A percentile compares a stretch with the other conserved stretches of the same genome.
Conservation (phyloP, 2,329 filamentous ascomycete genomes). For the Chaetomiaceae sp. region DNA sequence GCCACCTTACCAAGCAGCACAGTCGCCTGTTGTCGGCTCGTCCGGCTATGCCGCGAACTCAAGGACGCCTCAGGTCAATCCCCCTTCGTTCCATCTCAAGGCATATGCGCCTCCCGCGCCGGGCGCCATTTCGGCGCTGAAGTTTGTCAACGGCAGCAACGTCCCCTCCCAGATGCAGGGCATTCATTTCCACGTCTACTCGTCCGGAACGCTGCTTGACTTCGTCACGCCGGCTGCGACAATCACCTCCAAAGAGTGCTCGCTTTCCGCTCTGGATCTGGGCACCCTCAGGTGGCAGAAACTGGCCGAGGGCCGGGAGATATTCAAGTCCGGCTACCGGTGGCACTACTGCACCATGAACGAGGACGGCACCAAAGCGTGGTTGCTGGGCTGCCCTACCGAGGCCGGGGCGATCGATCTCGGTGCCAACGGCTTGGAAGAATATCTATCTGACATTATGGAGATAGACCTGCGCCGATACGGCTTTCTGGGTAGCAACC, state of each 20-base stretch:
- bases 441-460: slow-evolving; percentile 90
- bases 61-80: slow-evolving; percentile 59
- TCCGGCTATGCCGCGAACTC: slow-evolving; percentile 64
- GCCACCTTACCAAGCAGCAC: slow-evolving; percentile 44
- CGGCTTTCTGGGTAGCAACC: slow-evolving; percentile 77
- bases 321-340: slow-evolving; percentile 85
- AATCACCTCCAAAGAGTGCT: slow-evolving; percentile 80
- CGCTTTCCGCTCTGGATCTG: slow-evolving; percentile 81
- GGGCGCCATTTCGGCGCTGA: slow-evolving; percentile 81
- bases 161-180: slow-evolving; percentile 85
- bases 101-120: slow-evolving; percentile 79
- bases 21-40: slow-evolving; percentile 47
- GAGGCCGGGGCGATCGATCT: slow-evolving; percentile 61
- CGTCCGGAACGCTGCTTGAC: slow-evolving; percentile 85
- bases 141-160: slow-evolving; percentile 80
- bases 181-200: slow-evolving; percentile 92
- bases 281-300: slow-evolving; percentile 89
- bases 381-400: slow-evolving; percentile 87
- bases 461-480: slow-evolving; percentile 89
- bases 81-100: slow-evolving; percentile 59
- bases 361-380: slow-evolving; percentile 89
- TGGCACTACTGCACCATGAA: slow-evolving; percentile 99
- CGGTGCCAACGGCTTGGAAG: slow-evolving; percentile 68
- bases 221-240: slow-evolving; percentile 90
- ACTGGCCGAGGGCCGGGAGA: slow-evolving; percentile 85